These are phyloP conservation scores for Ceratobasidium theobromae DNA, from an alignment of 1,284 basidiomycete genomes.

Conservation along the genomic window DNA sequence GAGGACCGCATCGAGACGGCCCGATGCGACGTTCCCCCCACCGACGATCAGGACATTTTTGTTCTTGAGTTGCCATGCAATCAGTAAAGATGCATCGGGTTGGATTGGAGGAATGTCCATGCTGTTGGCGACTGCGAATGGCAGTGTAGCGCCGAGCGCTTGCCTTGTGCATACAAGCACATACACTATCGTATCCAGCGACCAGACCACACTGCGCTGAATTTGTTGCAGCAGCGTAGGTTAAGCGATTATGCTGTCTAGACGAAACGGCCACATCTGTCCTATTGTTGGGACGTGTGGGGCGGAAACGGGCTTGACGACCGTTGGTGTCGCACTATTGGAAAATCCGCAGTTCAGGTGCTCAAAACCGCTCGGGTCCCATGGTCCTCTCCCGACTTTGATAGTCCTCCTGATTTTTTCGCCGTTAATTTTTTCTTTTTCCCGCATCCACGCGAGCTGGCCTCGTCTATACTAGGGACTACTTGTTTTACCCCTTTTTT, in stretches of 20 bases:
- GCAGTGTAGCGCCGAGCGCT: conserved; percentile 38
- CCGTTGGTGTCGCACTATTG: conserved; percentile 19
- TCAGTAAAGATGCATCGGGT: conserved; percentile 68
- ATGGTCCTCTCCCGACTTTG: background rate
- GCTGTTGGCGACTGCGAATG: conserved; percentile 41
- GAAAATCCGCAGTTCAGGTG: background rate
- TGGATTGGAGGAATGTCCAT: conserved; percentile 39
- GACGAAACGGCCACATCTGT: no score
- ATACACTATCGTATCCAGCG: background rate
- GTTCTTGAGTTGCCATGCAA: conserved; percentile 85
- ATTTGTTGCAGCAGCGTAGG: background rate
- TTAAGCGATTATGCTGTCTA: background rate
- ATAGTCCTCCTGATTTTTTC: conserved; percentile 4
- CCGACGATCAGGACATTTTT: conserved; percentile 84
- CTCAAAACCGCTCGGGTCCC: background rate
- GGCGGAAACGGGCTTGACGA: conserved; percentile 17
- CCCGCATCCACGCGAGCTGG: conserved; percentile 26
- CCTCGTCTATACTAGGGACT: background rate
- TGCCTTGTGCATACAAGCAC: background rate
- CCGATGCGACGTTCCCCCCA: conserved; percentile 83
- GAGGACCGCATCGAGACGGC: conserved; percentile 72
- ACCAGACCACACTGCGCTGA: background rate
- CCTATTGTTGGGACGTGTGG: no score
- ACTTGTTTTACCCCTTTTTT: background rate
- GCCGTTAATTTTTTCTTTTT: background rate